phyloP scores from a whole-genome alignment of 805 yeast genomes.

The Kuraishia borneana region DNA sequence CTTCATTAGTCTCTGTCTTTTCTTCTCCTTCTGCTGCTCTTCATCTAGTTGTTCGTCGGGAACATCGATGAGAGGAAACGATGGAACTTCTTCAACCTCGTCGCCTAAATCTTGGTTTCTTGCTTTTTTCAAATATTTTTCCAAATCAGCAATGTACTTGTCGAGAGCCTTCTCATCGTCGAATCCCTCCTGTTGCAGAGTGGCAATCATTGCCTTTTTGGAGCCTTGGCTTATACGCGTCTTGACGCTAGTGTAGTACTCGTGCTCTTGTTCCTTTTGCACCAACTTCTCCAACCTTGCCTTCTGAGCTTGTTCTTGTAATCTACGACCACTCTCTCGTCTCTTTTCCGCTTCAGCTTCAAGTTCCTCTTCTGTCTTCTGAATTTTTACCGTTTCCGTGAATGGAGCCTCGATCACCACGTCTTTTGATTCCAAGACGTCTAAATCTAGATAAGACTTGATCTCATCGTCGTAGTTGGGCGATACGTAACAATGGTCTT shows the following conservation, averaged over 20 bases:
- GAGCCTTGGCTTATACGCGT: slow-evolving; percentile 37
- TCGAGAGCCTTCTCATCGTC: slow-evolving; percentile 63
- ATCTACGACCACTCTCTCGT: slow-evolving; percentile 72
- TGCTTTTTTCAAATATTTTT: slow-evolving; percentile 58
- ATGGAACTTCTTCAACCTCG: slow-evolving; percentile 35
- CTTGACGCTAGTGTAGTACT: slow-evolving; percentile 52
- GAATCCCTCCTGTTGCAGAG: slow-evolving; percentile 64
- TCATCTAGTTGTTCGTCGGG: slow-evolving; percentile 79
- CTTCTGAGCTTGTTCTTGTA: slow-evolving; percentile 89
- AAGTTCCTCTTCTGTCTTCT: slow-evolving; percentile 78
- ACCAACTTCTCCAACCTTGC: slow-evolving; percentile 68
- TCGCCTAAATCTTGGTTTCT: slow-evolving; percentile 52
- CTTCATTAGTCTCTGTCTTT: slow-evolving; percentile 71
- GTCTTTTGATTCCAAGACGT: slow-evolving; percentile 56
- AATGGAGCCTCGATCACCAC: slow-evolving; percentile 77
- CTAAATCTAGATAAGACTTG: slow-evolving; percentile 42
- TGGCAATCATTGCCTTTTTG: slow-evolving; percentile 41
- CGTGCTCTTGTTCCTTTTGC: slow-evolving; percentile 72
- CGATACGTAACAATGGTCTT: slow-evolving; percentile 74
- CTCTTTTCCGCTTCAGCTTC: slow-evolving; percentile 67
- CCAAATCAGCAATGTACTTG: slow-evolving; percentile 53
- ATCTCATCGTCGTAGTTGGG: slow-evolving; percentile 57
- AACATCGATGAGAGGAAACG: slow-evolving; percentile 64
- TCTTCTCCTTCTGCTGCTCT: slow-evolving; percentile 76
- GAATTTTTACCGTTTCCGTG: slow-evolving; percentile 49